Evolutionary conservation across 2,329 filamentous ascomycete species (phyloP).

Genomic region (Cladosporium sp.): DNA sequence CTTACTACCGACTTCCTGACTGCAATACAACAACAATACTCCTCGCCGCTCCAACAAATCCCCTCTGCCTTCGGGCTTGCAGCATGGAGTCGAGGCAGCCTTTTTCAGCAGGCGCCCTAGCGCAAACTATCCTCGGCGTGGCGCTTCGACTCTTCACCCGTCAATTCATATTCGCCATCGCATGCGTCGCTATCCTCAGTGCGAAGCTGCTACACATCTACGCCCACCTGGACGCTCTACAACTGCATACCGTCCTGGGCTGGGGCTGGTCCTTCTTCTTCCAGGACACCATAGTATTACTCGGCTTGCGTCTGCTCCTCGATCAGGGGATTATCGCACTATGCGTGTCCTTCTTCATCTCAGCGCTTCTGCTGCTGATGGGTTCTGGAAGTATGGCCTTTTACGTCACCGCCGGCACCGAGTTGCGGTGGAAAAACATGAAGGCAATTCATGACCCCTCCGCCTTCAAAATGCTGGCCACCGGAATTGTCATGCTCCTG

Average conservation of each 20-base stretch:
- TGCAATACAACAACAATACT: background rate
- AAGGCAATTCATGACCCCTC: slow-evolving; percentile 18
- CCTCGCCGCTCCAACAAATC: background rate
- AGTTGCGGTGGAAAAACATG: slow-evolving; percentile 18
- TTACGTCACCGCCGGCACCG: slow-evolving; percentile 14
- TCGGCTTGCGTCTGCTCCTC: slow-evolving; percentile 6
- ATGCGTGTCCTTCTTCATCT: slow-evolving; percentile 6
- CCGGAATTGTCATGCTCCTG: slow-evolving; percentile 15
- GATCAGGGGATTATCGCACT: slow-evolving; percentile 8
- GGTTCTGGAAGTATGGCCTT: slow-evolving; percentile 16
- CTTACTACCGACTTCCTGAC: background rate
- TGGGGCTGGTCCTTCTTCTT: slow-evolving; percentile 19
- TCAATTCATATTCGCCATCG: slow-evolving; percentile 16
- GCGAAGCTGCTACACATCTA: slow-evolving; percentile 16
- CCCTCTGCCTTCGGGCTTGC: slow-evolving; percentile 16
- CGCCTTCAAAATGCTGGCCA: slow-evolving; percentile 18
- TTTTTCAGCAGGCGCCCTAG: slow-evolving; percentile 13
- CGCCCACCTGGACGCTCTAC: slow-evolving; percentile 14
- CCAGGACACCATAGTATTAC: slow-evolving; percentile 14
- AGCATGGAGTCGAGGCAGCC: slow-evolving; percentile 18
- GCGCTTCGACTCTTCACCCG: slow-evolving; percentile 17
- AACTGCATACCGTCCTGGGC: slow-evolving; percentile 11
- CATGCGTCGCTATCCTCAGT: slow-evolving; percentile 3
- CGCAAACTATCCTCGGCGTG: slow-evolving; percentile 17
- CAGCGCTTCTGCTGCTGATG: slow-evolving; percentile 17